Evolutionary conservation across 2,329 filamentous ascomycete species (phyloP), one percentile per base, ranked within the genome.

Genomic region (Albifimbria verrucaria): DNA sequence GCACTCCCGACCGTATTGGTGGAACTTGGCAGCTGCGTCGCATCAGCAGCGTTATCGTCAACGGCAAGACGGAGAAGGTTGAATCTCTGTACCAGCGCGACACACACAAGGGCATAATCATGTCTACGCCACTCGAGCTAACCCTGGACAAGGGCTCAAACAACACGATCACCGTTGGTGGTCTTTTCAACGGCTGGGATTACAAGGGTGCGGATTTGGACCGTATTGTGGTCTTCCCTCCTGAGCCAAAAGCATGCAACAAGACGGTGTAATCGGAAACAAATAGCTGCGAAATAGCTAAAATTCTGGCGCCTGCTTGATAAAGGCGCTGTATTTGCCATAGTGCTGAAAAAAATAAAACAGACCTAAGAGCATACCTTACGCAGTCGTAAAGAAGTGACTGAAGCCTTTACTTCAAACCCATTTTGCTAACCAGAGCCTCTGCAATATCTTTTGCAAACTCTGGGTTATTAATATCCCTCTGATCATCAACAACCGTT

Each of bases 151-250:
- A 39, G 32, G 32, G 32, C 32, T 39, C 32, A 12, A 39, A 39
- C 32, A 39, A 39, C 32, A 39, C 32, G 12, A 39, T 39, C 32
- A 39, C 77, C 2, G 72, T 86, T 22, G 81, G 82, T 0, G 82
- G 83, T 0, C 55, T 85, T 45, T 73, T 65, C 47, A 85, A 86
- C 52, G 81, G 81, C 0, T 71, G 80, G 46, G 78, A 82, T 52
- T 72, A 74, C 18, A 83, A 80, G 62, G 81, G 81, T 0, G 82
- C 79, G 1, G 82, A 86, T 59, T 60, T 86, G 21, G 82, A 86
- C 57, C 72, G 74, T 15, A 78, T 86, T 58, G 74, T 85, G 1
- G 82, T 39, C 32, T 39, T 17, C 32, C 32, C 32, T n/a, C 32
- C 45, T 39, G 32, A 39, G 32, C 32, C 32, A 12, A 6, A n/a